Percentiles rank a stretch among this genome's conserved stretches.
phyloP scores from a whole-genome alignment of 1,284 basidiomycete species.

The Pisolithus thermaeus region DNA sequence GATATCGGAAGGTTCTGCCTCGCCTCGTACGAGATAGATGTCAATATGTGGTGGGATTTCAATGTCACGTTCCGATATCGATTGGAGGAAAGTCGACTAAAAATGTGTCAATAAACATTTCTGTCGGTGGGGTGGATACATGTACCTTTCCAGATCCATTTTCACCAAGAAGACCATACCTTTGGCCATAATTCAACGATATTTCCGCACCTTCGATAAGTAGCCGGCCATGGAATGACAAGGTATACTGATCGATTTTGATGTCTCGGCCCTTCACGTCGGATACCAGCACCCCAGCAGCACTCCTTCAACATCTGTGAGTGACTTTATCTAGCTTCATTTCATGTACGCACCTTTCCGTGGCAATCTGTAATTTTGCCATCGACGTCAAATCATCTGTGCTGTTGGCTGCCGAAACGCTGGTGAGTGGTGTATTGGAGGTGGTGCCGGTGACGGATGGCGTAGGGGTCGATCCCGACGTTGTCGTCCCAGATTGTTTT shows the following conservation, averaged over 20 bases:
- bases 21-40: constrained; percentile 37
- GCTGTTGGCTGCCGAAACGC: constrained; percentile 67
- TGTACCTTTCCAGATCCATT: constrained; percentile 96
- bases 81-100: constrained; percentile 64
- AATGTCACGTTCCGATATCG: constrained; percentile 88
- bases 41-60: constrained; percentile 76
- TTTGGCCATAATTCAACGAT: constrained; percentile 93
- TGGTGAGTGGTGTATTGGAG: constrained; percentile 74
- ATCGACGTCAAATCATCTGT: constrained; percentile 73
- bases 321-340: not conserved
- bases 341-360: constrained; percentile 60
- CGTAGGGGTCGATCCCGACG: constrained; percentile 52
- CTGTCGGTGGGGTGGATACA: constrained; percentile 4
- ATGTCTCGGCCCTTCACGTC: constrained; percentile 92
- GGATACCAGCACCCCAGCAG: constrained; percentile 87
- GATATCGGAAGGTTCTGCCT: constrained; percentile 81
- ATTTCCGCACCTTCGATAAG: constrained; percentile 89
- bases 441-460: constrained; percentile 61
- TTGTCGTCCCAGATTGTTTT: constrained; percentile 40
- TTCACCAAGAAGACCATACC: constrained; percentile 93
- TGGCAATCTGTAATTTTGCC: constrained; percentile 84
- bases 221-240: constrained; percentile 96
- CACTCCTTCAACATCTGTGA: constrained; percentile 50
- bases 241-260: constrained; percentile 94
- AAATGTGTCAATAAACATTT: constrained; percentile 6